Evolutionary conservation across 106 monocot genomes (phyloP), one percentile per base, ranked within the genome.

Genomic region (Xerophyta viscosa): DNA sequence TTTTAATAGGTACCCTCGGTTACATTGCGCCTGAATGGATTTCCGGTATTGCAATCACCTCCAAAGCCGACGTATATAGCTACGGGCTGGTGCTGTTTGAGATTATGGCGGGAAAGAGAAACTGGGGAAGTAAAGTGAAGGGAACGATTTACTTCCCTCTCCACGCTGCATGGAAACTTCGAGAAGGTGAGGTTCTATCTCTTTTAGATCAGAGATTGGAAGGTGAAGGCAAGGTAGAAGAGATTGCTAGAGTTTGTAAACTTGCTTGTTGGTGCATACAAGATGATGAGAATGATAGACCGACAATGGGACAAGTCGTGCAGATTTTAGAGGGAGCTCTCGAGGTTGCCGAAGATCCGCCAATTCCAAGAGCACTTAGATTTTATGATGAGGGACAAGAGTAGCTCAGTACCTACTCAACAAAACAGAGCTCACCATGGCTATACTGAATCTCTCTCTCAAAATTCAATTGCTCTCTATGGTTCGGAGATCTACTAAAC

Each of bases 11-110:
- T n/a, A 77, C 82, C 3, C 45, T 76, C 1, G 77, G 82, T 21
- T 83, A 83, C 29, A 60, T 83, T 8, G 82, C 82, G 10, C 82
- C 82, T 2, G 77, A 83, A 41, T 83, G 82, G 82, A 69, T 83
- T 28, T 63, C 69, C 2, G 82, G 82, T 20, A 20, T 62, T 13
- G 68, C 82, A 0, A 73, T 82, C 24, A 77, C 73, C 0, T 31
- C 69, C 0, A 83, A 83, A 30, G 68, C 61, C 6, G 82, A 83
- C 43, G 77, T 77, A 22, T 83, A 76, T 27, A 77, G 73, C 73
- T 83, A 54, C 23, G 82, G 82, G 3, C 69, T 77, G 77, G 77
- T 77, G 77, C 52, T 77, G 22, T 73, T 83, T 15, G 82, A 83
- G 42, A 3, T 77, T 49, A 47, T 83, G 31, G 73, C 82, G 3